Conservation (phyloP, 305 asterid genomes). For the Fraxinus ornus region DNA sequence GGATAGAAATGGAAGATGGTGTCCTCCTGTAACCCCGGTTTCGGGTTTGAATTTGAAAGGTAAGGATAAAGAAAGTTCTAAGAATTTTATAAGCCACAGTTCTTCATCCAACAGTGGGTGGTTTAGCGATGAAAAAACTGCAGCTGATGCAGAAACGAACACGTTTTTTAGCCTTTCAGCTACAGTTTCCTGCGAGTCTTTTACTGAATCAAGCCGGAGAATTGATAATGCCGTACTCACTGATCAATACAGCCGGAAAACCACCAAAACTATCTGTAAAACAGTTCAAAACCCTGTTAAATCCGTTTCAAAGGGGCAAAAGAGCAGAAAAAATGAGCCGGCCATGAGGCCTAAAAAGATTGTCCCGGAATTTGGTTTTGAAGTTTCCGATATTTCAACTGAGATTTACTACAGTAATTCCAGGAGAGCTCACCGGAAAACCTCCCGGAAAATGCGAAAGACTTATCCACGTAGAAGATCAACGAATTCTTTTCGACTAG, state of each 20-base stretch:
- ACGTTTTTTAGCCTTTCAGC: conserved; percentile 23
- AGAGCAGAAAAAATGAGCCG: neutral
- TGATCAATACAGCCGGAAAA: conserved; percentile 3
- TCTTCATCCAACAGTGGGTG: conserved; percentile 53
- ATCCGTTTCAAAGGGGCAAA: neutral
- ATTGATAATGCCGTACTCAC: neutral
- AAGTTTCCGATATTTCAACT: neutral
- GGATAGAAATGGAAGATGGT: conserved; percentile 13
- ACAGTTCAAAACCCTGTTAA: neutral
- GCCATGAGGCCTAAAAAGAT: conserved; percentile 29
- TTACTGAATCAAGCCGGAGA: conserved; percentile 10
- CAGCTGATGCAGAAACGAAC: conserved; percentile 26
- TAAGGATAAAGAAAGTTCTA: neutral
- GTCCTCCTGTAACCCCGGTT: conserved; percentile 14
- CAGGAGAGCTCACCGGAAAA: conserved; percentile 14
- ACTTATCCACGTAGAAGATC: conserved; percentile 2
- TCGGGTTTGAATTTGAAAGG: neutral
- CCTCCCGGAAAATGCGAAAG: conserved; percentile 20
- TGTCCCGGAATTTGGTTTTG: neutral
- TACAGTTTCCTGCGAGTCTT: conserved; percentile 8
- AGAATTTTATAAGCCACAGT: conserved; percentile 16
- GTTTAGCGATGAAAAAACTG: conserved; percentile 33
- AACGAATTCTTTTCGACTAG: neutral
- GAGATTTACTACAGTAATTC: neutral
- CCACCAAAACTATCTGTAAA: neutral